phyloP scores from a whole-genome alignment of 495 filamentous ascomycete species.

The Rhypophila decipiens region DNA sequence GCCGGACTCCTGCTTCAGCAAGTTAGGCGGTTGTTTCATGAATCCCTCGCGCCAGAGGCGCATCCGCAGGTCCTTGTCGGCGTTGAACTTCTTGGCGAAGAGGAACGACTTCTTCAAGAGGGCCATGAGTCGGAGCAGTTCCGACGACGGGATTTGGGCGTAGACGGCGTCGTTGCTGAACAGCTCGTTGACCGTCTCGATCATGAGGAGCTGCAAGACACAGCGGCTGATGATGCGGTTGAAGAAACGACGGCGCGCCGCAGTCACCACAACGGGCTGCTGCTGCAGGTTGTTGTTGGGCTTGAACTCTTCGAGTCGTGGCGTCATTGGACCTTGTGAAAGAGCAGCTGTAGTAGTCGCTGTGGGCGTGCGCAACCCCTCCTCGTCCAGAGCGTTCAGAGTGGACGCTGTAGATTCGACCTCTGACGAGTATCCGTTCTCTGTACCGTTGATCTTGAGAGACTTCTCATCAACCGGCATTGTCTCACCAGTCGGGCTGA shows the following conservation, averaged over 20 bases:
- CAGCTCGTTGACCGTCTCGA: constrained; percentile 96
- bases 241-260: constrained; percentile 91
- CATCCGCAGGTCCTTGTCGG: constrained; percentile 91
- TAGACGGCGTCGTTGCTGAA: constrained; percentile 98
- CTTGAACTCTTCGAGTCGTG: constrained; percentile 81
- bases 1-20: constrained; percentile 96
- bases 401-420: constrained; percentile 17
- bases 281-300: constrained; percentile 67
- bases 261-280: constrained; percentile 85
- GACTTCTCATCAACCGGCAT: constrained; percentile 44
- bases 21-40: constrained; percentile 98
- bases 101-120: constrained; percentile 90
- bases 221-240: constrained; percentile 99
- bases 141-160: constrained; percentile 77
- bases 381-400: constrained; percentile 25
- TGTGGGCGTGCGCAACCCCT: constrained; percentile 8
- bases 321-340: constrained; percentile 19
- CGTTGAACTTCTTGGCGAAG: constrained; percentile 95
- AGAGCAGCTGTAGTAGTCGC: neutral
- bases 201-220: constrained; percentile 95
- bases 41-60: constrained; percentile 94
- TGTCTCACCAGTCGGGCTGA: constrained; percentile 33
- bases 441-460: constrained; percentile 57
- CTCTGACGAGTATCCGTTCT: constrained; percentile 22
- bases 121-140: constrained; percentile 87